phyloP scores from a whole-genome alignment of 2,329 filamentous ascomycete genomes.

The Scolecobasidium constrictum region DNA sequence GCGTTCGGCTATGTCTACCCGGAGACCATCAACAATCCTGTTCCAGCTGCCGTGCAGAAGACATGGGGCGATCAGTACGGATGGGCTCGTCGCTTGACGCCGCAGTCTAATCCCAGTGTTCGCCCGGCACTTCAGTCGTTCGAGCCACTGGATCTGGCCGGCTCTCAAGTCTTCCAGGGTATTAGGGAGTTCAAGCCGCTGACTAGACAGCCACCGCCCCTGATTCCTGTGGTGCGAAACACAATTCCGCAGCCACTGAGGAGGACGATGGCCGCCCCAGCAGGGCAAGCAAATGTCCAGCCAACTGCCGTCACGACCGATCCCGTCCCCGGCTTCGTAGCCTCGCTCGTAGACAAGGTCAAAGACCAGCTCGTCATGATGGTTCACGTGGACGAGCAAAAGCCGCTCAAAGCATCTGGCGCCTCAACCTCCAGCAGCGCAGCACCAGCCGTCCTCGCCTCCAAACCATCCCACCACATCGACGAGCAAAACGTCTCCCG shows the following conservation, averaged over 20 bases:
- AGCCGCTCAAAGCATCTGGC: too few relatives aligned
- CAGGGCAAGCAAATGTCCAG: background rate
- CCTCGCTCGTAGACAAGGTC: too few relatives aligned
- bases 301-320: background rate
- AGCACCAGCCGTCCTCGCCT: background rate
- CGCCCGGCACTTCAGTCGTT: background rate
- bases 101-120: background rate
- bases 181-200: background rate
- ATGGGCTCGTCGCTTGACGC: background rate
- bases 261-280: background rate
- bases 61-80: background rate
- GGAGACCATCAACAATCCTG: slow-evolving; percentile 17
- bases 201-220: background rate
- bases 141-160: background rate
- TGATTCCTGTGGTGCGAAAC: background rate
- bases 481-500: background rate
- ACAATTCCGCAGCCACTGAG: background rate
- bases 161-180: background rate
- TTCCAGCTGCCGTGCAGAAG: background rate
- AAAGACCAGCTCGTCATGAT: too few relatives aligned
- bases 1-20: slow-evolving; percentile 24
- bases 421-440: too few relatives aligned
- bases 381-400: too few relatives aligned
- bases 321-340: background rate
- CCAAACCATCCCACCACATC: background rate